A percentile compares a stretch with the other conserved stretches of the same genome.
These are phyloP conservation scores for Gymnopilus junonius DNA, from an alignment of 768 basidiomycete species.

Conservation along the genomic window DNA sequence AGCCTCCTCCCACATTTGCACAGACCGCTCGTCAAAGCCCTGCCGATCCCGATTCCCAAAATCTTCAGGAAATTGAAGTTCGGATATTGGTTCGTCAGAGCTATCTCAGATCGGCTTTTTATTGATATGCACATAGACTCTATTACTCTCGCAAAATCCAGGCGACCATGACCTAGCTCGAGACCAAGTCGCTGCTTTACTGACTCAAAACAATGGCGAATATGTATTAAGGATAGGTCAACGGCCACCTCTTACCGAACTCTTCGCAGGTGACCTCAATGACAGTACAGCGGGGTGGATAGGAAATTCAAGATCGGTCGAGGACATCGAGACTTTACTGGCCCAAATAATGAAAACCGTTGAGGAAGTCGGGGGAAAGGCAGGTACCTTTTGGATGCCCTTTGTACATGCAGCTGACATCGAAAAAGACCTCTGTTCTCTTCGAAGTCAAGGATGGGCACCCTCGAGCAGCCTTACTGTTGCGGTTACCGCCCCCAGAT, in stretches of 20 bases:
- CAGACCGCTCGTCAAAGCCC: constrained; percentile 1
- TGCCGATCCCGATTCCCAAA: constrained; percentile 14
- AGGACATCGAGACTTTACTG: constrained; percentile 55
- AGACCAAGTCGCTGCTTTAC: constrained; percentile 64
- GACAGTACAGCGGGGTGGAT: constrained; percentile 56
- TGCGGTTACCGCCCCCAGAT: constrained; percentile 77
- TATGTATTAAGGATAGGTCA: constrained; percentile 75
- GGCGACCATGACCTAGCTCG: constrained; percentile 58
- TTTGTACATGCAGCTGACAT: background rate
- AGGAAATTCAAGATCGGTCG: constrained; percentile 52
- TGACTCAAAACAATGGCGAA: constrained; percentile 75
- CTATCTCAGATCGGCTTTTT: background rate
- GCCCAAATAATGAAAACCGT: constrained; percentile 50
- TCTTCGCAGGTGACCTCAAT: constrained; percentile 60
- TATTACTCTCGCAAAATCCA: constrained; percentile 46
- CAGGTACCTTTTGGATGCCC: constrained; percentile 28
- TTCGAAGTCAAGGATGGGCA: constrained; percentile 49
- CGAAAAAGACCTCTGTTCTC: constrained; percentile 56
- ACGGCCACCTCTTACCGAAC: constrained; percentile 57
- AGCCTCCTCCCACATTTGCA: constrained; percentile 15
- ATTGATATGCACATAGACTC: constrained; percentile 35
- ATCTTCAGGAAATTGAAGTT: constrained; percentile 54
- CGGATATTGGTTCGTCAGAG: constrained; percentile 50
- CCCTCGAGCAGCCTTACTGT: constrained; percentile 61
- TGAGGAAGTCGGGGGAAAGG: constrained; percentile 85